Evolutionary conservation across 2,329 filamentous ascomycete species (phyloP).

Genomic region (Neurospora sp.): DNA sequence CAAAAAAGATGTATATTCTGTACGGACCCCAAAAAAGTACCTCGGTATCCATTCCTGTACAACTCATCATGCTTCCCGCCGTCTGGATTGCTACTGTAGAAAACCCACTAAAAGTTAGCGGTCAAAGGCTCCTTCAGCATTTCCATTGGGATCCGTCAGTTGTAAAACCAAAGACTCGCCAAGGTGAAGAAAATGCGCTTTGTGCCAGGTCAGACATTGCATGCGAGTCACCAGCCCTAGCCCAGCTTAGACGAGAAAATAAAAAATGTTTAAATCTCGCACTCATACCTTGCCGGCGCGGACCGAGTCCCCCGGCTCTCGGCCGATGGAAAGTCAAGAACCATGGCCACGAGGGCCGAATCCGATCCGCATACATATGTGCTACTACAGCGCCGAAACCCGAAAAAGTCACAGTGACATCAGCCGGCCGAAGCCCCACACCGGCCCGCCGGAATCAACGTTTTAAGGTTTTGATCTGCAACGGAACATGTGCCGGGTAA

Average conservation of each 20-base stretch:
- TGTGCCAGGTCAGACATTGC: neutral
- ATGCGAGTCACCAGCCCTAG: neutral
- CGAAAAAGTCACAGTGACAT: neutral
- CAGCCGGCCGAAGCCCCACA: neutral
- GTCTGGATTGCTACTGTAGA: neutral
- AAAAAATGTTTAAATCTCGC: neutral
- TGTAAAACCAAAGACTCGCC: neutral
- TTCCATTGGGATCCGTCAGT: neutral
- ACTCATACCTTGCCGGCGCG: neutral
- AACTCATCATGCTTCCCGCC: neutral
- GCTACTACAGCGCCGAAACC: neutral
- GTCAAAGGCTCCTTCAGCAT: neutral
- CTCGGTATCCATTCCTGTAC: neutral
- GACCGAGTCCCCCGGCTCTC: neutral
- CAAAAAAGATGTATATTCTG: neutral
- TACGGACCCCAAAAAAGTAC: neutral
- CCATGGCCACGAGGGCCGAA: neutral
- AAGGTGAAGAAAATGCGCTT: neutral
- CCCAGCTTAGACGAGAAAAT: neutral
- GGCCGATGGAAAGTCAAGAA: neutral
- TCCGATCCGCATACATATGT: neutral
- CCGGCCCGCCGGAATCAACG: neutral
- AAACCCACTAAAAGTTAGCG: neutral
- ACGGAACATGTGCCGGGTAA: neutral
- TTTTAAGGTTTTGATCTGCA: neutral